A percentile compares a stretch with the other conserved stretches of the same genome.
phyloP scores from a whole-genome alignment of 1,284 basidiomycete genomes.

The Fistulinella cinereoalba region DNA sequence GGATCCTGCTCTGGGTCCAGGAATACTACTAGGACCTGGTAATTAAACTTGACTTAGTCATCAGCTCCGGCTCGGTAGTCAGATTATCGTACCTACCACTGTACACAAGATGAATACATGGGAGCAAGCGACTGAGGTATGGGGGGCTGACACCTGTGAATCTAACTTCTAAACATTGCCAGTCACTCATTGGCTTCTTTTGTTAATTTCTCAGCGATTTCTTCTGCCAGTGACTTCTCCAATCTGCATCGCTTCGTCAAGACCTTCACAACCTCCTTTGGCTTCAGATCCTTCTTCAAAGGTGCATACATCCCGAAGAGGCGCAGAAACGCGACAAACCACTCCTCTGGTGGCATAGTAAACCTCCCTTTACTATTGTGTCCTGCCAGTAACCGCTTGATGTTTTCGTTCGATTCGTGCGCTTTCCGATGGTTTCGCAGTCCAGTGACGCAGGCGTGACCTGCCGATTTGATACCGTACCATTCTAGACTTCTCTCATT shows the following conservation, averaged over 20 bases:
- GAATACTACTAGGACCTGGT: too few relatives aligned
- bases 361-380: slow-evolving; percentile 17
- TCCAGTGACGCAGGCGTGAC: slow-evolving; percentile 33
- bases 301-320: slow-evolving; percentile 26
- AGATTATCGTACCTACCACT: too few relatives aligned
- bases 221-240: slow-evolving; percentile 17
- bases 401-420: slow-evolving; percentile 20
- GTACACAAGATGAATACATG: too few relatives aligned
- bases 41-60: too few relatives aligned
- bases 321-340: slow-evolving; percentile 26
- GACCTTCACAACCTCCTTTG: slow-evolving; percentile 25
- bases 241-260: slow-evolving; percentile 30
- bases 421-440: slow-evolving; percentile 29
- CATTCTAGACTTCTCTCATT: slow-evolving; percentile 22
- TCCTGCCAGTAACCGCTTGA: slow-evolving; percentile 17
- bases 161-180: too few relatives aligned
- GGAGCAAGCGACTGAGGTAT: neutral
- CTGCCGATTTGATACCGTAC: slow-evolving; percentile 24
- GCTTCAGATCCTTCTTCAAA: slow-evolving; percentile 22
- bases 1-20: too few relatives aligned
- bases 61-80: too few relatives aligned
- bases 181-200: neutral
- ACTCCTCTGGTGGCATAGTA: slow-evolving; percentile 29
- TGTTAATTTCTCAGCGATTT: slow-evolving; percentile 19
- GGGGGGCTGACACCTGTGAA: neutral